A percentile compares a stretch with the other conserved stretches of the same genome.
Conservation (phyloP, 1,284 basidiomycete genomes). For the Limonomyces culmigenus region DNA sequence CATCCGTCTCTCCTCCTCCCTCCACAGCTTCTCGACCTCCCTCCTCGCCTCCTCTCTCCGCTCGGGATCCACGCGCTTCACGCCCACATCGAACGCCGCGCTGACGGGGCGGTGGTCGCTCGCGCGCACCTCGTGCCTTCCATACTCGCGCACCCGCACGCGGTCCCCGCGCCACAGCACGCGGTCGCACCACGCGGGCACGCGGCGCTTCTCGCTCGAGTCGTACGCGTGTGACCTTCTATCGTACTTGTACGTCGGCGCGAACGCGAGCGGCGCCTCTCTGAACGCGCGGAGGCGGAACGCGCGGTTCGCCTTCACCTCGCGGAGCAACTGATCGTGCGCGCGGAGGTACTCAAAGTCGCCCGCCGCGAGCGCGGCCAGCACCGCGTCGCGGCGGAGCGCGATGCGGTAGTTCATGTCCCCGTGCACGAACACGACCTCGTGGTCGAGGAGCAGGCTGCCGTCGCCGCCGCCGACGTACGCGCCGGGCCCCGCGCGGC, state of each 20-base stretch:
- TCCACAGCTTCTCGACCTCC: slow-evolving; percentile 43
- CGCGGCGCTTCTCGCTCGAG: slow-evolving; percentile 72
- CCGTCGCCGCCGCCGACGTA: slow-evolving; percentile 89
- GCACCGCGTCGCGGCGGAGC: slow-evolving; percentile 67
- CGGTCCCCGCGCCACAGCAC: slow-evolving; percentile 66
- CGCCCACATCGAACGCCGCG: slow-evolving; percentile 53
- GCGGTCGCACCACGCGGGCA: slow-evolving; percentile 94
- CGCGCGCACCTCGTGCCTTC: slow-evolving; percentile 68
- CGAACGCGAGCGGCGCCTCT: slow-evolving; percentile 71
- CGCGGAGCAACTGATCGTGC: slow-evolving; percentile 83
- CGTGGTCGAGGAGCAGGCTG: slow-evolving; percentile 88
- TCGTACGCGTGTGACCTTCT: slow-evolving; percentile 67
- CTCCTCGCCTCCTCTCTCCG: slow-evolving; percentile 34
- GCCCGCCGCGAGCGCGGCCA: slow-evolving; percentile 46
- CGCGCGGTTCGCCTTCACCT: slow-evolving; percentile 71
- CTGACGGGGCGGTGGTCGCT: slow-evolving; percentile 81
- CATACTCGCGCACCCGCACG: slow-evolving; percentile 49
- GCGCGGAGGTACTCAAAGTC: slow-evolving; percentile 49
- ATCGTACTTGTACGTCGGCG: slow-evolving; percentile 96
- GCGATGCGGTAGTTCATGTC: slow-evolving; percentile 94
- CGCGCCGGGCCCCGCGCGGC: slow-evolving; percentile 33
- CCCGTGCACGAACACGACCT: slow-evolving; percentile 79
- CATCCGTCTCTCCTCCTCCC: slow-evolving; percentile 32
- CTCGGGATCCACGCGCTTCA: slow-evolving; percentile 55
- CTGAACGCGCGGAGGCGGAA: slow-evolving; percentile 75